Evolutionary conservation across 176 grass and related monocot species (phyloP).

Genomic region (Chrysopogon serrulatus): DNA sequence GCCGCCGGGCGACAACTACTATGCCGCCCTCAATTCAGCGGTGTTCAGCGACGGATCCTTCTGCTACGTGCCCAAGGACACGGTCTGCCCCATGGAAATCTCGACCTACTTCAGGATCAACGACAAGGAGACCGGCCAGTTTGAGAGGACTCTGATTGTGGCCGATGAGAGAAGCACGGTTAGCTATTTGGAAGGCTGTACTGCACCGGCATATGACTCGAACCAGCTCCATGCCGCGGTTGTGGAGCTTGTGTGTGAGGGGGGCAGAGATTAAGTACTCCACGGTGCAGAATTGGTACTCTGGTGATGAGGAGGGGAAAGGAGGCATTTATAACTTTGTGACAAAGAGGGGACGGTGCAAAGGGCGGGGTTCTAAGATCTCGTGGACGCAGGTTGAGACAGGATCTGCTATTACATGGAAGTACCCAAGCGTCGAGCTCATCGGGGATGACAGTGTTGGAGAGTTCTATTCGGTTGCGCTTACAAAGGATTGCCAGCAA

Average conservation of each 20-base stretch:
- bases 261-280: constrained; percentile 91
- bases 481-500: constrained; percentile 94
- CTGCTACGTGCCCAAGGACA: constrained; percentile 97
- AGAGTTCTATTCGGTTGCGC: constrained; percentile 90
- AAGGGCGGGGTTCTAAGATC: constrained; percentile 68
- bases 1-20: constrained; percentile 79
- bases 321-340: constrained; percentile 98
- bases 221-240: constrained; percentile 95
- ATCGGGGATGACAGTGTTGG: constrained; percentile 75
- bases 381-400: constrained; percentile 99
- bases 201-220: constrained; percentile 72
- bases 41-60: constrained; percentile 96
- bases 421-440: constrained; percentile 90
- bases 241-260: constrained; percentile 81
- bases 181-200: constrained; percentile 93
- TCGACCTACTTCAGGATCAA: constrained; percentile 96
- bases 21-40: constrained; percentile 88
- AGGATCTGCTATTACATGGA: constrained; percentile 96
- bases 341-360: constrained; percentile 85
- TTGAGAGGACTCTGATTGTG: constrained; percentile 88
- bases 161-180: constrained; percentile 81
- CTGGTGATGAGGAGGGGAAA: constrained; percentile 78
- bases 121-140: constrained; percentile 82
- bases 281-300: constrained; percentile 97
- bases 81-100: constrained; percentile 93